Evolutionary conservation across 345 rosid genomes (phyloP), one percentile per base, ranked within the genome.

Genomic region (Moricandia arvensis): DNA sequence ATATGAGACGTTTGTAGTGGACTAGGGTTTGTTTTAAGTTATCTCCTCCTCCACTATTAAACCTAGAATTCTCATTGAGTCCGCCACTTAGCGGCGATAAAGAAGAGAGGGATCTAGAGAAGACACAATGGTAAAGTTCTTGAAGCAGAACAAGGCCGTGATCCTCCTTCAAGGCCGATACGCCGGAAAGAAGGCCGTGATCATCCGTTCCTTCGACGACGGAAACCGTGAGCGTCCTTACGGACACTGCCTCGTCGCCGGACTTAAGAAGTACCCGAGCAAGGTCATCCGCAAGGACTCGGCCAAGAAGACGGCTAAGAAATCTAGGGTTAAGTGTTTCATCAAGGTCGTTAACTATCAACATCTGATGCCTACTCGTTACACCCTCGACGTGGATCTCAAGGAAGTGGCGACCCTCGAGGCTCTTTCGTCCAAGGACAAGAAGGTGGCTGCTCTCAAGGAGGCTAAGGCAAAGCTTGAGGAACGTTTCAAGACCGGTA

Each of bases 281-380:
- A 86, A 86, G 79, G 86, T 86, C 18, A 84, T 86, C 68, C 76
- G 84, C 60, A 83, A 80, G 68, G 89, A 86, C 70, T 84, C 85
- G 0, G 77, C 83, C 0, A 86, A 82, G 86, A 84, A 86, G 82
- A 86, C 87, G 0, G 87, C 89, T 0, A 84, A 86, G 82, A 86
- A 86, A 63, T 86, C 89, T 4, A 79, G 85, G 57, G 87, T 86
- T 34, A 86, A 86, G 83, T 75, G 83, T 63, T 86, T 86, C 80
- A 17, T 86, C 67, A 86, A 86, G 82, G 62, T 86, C 17, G 89
- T 86, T 1, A 86, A 86, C 62, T 86, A 84, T 82, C 87, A 82
- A 79, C 89, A 86, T 30, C 65, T 86, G 74, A 86, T 86, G 89
- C 89, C 89, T 12, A 86, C 87, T 0, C 85, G 89, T 30, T 86